Base-by-base conservation (phyloP, 2,329 filamentous ascomycete genomes). In the Periconia sp. region DNA sequence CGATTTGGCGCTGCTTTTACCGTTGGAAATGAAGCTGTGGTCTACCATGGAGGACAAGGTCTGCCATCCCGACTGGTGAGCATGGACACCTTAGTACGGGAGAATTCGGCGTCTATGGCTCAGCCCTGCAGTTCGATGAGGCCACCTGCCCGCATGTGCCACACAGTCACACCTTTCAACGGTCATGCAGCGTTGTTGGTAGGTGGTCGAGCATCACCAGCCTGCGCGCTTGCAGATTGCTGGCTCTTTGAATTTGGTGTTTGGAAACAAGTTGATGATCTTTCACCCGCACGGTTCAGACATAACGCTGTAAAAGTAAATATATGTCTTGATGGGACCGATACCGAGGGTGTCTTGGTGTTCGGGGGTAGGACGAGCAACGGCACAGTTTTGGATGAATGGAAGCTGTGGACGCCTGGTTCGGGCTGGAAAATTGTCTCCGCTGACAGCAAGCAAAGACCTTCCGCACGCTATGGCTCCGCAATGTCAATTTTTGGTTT, bases 161-260 rank as follows among this genome's bases (percentile, higher is more conserved):
- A 94, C 70, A 88, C 89, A 0, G 78, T 92, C 18, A 92, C 89
- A 18, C 79, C 85, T 46, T 69, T 95, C 6, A 81, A 80, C 1
- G 75, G 79, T 33, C 72, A 74, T 19, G 82, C 83, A 15, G 81
- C 81, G 54, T 73, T 97, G 11, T 77, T 96, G 45, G 81, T 84
- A 30, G 92, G 93, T 20, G 93, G 93, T 6, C 83, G 92, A 54
- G 80, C 82, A n/a, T 93, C 91, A 8, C 92, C 92, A 5, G 80
- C 85, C 13, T 81, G 80, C 30, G 85, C 85, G 1, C 77, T 91
- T 41, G 77, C 78, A 35, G 90, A 94, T 70, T 92, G 89, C 62
- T 97, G 91, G 91, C 62, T 92, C 1, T 84, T 87, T 58, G 79
- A 82, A 49, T 81, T 81, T 47, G 79, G 79, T n/a, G 70, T 65